Percentiles rank a stretch among this genome's conserved stretches.
These are phyloP conservation scores for Xerocomus nothofagi DNA, from an alignment of 1,284 basidiomycete species.

Conservation along the genomic window DNA sequence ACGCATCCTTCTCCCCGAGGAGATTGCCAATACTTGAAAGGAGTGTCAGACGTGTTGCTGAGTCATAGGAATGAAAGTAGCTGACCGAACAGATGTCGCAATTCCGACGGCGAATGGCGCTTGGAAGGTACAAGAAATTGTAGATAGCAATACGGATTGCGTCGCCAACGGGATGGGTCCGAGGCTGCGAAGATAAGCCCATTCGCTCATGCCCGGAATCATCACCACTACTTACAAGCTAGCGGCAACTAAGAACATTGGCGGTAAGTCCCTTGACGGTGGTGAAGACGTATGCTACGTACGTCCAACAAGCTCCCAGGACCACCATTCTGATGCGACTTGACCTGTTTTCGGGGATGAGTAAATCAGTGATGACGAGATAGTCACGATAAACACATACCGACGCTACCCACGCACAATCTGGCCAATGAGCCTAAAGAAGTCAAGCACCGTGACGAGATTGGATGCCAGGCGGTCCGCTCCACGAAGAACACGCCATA, in stretches of 20 bases:
- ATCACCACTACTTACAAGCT: constrained; percentile 46
- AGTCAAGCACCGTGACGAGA: constrained; percentile 65
- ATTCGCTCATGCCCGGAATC: neutral
- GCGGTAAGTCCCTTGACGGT: neutral
- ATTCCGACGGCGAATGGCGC: constrained; percentile 81
- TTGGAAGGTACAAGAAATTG: constrained; percentile 79
- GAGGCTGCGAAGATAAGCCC: constrained; percentile 37
- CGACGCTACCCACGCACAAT: constrained; percentile 78
- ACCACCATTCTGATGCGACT: constrained; percentile 22
- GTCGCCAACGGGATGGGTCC: constrained; percentile 66
- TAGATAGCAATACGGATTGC: constrained; percentile 75
- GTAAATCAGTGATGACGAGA: neutral
- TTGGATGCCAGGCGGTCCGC: constrained; percentile 81
- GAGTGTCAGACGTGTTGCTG: neutral
- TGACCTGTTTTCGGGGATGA: constrained; percentile 10
- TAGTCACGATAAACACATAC: constrained; percentile 32
- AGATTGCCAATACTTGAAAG: constrained; percentile 72
- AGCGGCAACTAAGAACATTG: constrained; percentile 46
- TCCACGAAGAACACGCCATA: constrained; percentile 80
- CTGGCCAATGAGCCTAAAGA: constrained; percentile 72
- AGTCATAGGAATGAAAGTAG: constrained; percentile 1
- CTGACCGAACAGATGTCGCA: constrained; percentile 79
- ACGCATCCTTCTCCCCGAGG: constrained; percentile 69
- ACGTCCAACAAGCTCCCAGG: constrained; percentile 49
- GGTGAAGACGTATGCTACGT: constrained; percentile 25